Conservation (phyloP, 495 filamentous ascomycete species). For the Daldinia childiae region DNA sequence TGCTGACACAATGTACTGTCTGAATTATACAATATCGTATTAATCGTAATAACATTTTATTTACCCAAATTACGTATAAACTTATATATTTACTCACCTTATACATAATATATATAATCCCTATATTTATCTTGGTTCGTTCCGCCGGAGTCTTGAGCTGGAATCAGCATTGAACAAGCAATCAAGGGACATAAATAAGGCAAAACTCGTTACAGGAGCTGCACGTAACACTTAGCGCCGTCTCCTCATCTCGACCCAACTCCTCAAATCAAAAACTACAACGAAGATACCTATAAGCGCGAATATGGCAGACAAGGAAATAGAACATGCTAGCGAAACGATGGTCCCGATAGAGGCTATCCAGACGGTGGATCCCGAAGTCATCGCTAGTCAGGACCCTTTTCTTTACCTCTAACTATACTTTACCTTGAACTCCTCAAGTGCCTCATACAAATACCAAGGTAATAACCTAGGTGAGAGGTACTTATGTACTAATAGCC, state of each 20-base stretch:
- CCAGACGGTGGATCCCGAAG: slow-evolving; percentile 18
- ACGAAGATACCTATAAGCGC: not conserved
- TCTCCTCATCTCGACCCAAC: not conserved
- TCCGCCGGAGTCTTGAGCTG: not conserved
- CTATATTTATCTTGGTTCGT: not conserved
- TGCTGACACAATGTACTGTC: not conserved
- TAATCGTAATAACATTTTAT: not conserved
- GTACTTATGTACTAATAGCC: not conserved
- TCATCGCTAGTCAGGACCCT: slow-evolving; percentile 17
- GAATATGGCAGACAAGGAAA: slow-evolving; percentile 19
- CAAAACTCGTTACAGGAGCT: not conserved
- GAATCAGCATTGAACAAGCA: not conserved
- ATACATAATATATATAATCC: no score
- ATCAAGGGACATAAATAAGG: not conserved
- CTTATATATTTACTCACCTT: no score
- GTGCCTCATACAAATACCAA: not conserved
- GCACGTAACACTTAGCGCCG: not conserved
- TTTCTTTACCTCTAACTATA: not conserved
- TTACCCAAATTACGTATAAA: not conserved
- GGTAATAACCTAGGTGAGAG: no score
- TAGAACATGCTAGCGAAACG: not conserved
- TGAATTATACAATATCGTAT: not conserved
- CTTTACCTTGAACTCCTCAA: not conserved
- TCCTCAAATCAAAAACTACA: not conserved
- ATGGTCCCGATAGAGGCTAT: slow-evolving; percentile 24